phyloP scores from a whole-genome alignment of 371 early-diverging fungal genomes.

The Conidiobolus coronatus region DNA sequence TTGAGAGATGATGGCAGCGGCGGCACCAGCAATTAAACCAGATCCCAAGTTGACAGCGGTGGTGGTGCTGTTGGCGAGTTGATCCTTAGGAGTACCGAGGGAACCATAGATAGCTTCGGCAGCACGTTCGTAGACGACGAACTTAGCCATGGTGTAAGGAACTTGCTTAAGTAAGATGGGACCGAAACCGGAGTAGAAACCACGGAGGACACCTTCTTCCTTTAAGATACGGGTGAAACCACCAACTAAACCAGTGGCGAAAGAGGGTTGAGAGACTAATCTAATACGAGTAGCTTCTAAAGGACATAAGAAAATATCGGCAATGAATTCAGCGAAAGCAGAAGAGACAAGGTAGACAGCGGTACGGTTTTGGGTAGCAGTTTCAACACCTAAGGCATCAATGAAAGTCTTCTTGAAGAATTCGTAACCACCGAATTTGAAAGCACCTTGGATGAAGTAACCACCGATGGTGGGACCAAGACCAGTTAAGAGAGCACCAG shows the following conservation, averaged over 20 bases:
- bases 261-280: slow-evolving; percentile 46
- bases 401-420: slow-evolving; percentile 64
- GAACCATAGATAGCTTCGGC: slow-evolving; percentile 21
- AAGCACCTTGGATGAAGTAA: slow-evolving; percentile 75
- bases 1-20: slow-evolving; percentile 83
- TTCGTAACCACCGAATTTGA: slow-evolving; percentile 84
- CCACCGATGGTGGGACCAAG: slow-evolving; percentile 40
- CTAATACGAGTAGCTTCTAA: slow-evolving; percentile 57
- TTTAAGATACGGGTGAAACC: slow-evolving; percentile 32
- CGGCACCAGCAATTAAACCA: slow-evolving; percentile 78
- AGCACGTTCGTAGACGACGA: slow-evolving; percentile 65
- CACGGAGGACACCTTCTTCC: slow-evolving; percentile 42
- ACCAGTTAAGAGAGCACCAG: slow-evolving; percentile 63
- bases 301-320: slow-evolving; percentile 70
- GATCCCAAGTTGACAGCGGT: slow-evolving; percentile 61
- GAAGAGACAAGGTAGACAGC: slow-evolving; percentile 59
- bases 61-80: slow-evolving; percentile 17
- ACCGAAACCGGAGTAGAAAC: slow-evolving; percentile 54
- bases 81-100: slow-evolving; percentile 24
- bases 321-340: slow-evolving; percentile 80
- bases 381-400: slow-evolving; percentile 44
- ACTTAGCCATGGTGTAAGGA: slow-evolving; percentile 91
- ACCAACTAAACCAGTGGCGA: slow-evolving; percentile 34
- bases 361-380: slow-evolving; percentile 55
- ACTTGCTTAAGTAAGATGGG: slow-evolving; percentile 53